Base-by-base conservation (phyloP, 148 eudicot species). In the Persicaria maculosa region DNA sequence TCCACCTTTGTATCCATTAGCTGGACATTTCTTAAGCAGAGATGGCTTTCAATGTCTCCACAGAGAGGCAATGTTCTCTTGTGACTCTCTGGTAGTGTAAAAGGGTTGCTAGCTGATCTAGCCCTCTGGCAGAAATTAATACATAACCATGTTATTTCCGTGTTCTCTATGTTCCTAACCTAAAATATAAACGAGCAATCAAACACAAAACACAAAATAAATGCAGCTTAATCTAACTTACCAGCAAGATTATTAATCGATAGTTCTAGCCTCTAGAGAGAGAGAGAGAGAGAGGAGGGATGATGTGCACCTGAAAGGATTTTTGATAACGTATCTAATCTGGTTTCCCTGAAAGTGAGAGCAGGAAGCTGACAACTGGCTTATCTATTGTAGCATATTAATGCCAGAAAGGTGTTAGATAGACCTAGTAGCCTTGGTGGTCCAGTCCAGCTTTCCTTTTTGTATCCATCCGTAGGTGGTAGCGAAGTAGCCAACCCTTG, bases 341-440 rank as follows among this genome's bases (percentile, higher is more conserved):
- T 31, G 16, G 44, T 31, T 4, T 9, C 67, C 44, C 43, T 25
- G 67, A 61, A 61, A 61, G 67, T 61, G 67, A 61, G 67, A 9
- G 67, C 5, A 61, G 44, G 67, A 61, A 61, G 67, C 44, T 17
- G 67, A 44, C 67, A 61, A 25, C 67, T 61, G 67, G 67, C 67
- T 61, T 61, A 61, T 61, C 44, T 31, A 22, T 9, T 61, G 40
- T 25, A 4, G 67, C 67, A 31, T 61, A 22, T 61, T 61, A 61
- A 61, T n/a, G 40, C 16, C 67, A 61, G 44, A 61, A 61, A 61
- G 67, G 67, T 61, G 67, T 61, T 61, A 61, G 67, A 61, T 61
- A 61, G 67, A 61, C 20, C 64, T 61, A 61, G 25, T 12, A 61
- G 43, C 43, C 31, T 5, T 8, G 64, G 64, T 58, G 67, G 6